Base-by-base conservation (phyloP, 2,329 filamentous ascomycete species). In the Fusarium camptoceras region DNA sequence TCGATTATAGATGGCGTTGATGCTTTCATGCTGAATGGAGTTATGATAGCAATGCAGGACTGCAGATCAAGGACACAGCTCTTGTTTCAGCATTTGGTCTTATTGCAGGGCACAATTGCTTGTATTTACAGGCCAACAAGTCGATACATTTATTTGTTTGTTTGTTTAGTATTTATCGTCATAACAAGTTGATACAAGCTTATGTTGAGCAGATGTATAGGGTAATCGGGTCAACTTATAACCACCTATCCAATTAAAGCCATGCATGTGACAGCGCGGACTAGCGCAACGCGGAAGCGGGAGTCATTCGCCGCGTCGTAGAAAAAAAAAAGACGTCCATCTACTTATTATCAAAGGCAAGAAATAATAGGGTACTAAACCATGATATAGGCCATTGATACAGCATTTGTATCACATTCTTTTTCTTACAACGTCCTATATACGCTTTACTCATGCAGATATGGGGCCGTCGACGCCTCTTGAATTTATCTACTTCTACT, bases 381-480 rank as follows among this genome's bases (percentile, higher is more conserved):
- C 41, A 71, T 71, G 55, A 47, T 25, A 49, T 44, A 46, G 34
- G 43, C 46, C 42, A 18, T 50, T 59, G 61, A 56, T 51, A 9
- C 44, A 51, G 30, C 18, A 28, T 55, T 46, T 56, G n/a, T 55
- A 50, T 43, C 54, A 39, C 65, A n/a, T 25, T 44, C 15, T 46
- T 27, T 28, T 6, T 37, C 39, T 27, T 22, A 11, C 25, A 25
- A 30, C 37, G 20, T 15, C 18, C 24, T 43, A 27, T 53, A 37
- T 25, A 37, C 34, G 53, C 20, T n/a, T 34, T 64, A 56, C 58
- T 67, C 59, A 78, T 78, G 76, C 73, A 78, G 76, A 58, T 41
- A 78, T 78, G 76, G 73, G 73, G 72, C 44, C 66, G 54, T 28
- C 62, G 62, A 44, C 61, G 73, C 47, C 62, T 76, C 48, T 49